Conservation (phyloP, 2,329 filamentous ascomycete species). For the Elsinoe australis region DNA sequence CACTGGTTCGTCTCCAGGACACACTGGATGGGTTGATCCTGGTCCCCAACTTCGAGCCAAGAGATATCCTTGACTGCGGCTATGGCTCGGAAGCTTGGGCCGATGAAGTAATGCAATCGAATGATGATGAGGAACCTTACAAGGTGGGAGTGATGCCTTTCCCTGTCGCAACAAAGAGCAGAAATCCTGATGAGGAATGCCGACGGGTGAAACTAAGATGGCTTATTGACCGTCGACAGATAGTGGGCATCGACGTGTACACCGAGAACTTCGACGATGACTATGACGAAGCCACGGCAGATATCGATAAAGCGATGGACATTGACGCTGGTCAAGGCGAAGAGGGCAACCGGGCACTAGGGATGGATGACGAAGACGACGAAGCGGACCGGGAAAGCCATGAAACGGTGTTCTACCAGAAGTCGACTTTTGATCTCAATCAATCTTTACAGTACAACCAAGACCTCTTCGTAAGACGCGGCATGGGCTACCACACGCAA, state of each 20-base stretch:
- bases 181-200: too few species aligned
- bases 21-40: not conserved
- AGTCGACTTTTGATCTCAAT: constrained; percentile 3
- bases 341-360: not conserved
- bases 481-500: not conserved
- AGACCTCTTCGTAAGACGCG: not conserved
- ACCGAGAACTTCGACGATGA: constrained; percentile 12
- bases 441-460: not conserved
- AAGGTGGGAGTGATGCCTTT: too few species aligned
- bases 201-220: not conserved
- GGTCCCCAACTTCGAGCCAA: not conserved
- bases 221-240: not conserved
- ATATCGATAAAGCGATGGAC: not conserved
- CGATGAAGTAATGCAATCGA: not conserved
- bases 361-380: not conserved
- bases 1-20: not conserved
- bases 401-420: too few species aligned
- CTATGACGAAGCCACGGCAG: constrained; percentile 30
- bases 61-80: constrained; percentile 14
- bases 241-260: not conserved
- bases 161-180: too few species aligned
- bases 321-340: not conserved
- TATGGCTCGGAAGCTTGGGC: constrained; percentile 11
- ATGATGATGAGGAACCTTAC: not conserved
- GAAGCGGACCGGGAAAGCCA: not conserved